A percentile compares a stretch with the other conserved stretches of the same genome.
Conservation (phyloP, 768 basidiomycete genomes). For the Tulasnella sp. region DNA sequence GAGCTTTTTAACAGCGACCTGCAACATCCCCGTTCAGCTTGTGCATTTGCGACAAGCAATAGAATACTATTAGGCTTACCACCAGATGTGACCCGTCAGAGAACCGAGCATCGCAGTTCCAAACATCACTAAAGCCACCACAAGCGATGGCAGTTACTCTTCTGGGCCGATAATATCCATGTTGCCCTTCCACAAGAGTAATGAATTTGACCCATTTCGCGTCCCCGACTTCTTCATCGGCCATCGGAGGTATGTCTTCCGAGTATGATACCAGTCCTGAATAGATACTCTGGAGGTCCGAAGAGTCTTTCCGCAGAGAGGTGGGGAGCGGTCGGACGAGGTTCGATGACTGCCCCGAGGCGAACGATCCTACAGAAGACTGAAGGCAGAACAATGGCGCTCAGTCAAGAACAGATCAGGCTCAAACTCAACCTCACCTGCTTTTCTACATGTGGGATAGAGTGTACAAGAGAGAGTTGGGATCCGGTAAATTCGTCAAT, state of each 20-base stretch:
- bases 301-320: not conserved
- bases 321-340: not conserved
- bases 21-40: not conserved
- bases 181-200: not conserved
- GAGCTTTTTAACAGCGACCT: slow-evolving; percentile 3
- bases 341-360: not conserved
- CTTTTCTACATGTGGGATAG: not conserved
- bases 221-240: not conserved
- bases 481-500: not conserved
- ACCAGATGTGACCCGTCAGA: not conserved
- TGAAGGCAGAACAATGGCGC: not conserved
- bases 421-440: not conserved
- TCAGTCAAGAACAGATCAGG: not conserved
- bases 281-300: not conserved
- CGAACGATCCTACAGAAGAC: not conserved
- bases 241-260: not conserved
- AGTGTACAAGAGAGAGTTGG: not conserved
- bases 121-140: slow-evolving; percentile 6
- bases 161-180: not conserved
- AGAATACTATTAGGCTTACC: not conserved
- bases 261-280: not conserved
- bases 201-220: not conserved
- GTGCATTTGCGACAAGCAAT: not conserved
- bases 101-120: not conserved
- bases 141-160: not conserved